Conservation (phyloP, 2,329 filamentous ascomycete species). For the Botryotinia narcissicola region DNA sequence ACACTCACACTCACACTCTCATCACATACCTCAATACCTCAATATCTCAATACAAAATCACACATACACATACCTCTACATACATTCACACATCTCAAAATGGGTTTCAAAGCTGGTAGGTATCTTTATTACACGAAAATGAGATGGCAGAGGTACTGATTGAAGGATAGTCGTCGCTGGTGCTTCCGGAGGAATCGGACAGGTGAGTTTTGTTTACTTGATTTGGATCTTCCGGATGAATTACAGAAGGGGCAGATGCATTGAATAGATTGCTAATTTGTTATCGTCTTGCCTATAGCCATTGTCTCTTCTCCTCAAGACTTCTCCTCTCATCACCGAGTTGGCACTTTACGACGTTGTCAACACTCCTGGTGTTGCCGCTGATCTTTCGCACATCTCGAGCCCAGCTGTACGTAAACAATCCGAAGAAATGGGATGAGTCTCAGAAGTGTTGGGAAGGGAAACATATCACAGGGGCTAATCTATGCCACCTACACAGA, state of each 20-base stretch:
- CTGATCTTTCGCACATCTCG: conserved; percentile 98
- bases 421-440: neutral
- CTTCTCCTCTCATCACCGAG: conserved; percentile 71
- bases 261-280: neutral
- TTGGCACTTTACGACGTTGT: conserved; percentile 95
- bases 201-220: conserved; percentile 56
- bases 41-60: neutral
- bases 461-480: neutral
- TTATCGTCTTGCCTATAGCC: conserved; percentile 52
- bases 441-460: no score
- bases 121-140: conserved; percentile 30
- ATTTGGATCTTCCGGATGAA: neutral
- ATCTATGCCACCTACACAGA: conserved; percentile 55
- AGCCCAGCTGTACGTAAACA: conserved; percentile 20
- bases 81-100: conserved; percentile 35
- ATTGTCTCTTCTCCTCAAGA: conserved; percentile 97
- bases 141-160: neutral
- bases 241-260: neutral
- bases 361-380: conserved; percentile 75
- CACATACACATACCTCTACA: neutral
- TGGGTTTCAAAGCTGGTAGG: conserved; percentile 60
- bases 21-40: neutral
- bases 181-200: conserved; percentile 96
- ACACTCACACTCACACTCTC: neutral
- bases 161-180: conserved; percentile 71